Percentiles rank a stretch among this genome's conserved stretches.
Conservation (phyloP, 2,329 filamentous ascomycete species). For the Intubia oerlemansii region DNA sequence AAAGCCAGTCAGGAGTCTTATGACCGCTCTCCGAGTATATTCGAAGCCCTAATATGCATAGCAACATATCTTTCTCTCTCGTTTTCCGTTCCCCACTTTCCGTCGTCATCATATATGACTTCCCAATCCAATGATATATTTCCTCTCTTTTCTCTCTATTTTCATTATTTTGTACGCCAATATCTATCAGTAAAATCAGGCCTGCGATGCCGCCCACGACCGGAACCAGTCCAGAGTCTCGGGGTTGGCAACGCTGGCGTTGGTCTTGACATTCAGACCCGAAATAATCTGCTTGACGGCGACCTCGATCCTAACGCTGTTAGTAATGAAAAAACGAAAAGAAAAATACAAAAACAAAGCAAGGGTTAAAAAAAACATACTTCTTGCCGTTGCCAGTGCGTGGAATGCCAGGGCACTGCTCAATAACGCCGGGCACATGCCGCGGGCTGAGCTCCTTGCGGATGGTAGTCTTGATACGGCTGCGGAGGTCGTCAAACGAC, state of each 20-base stretch:
- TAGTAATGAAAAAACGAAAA: not conserved
- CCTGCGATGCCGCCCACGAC: slow-evolving; percentile 46
- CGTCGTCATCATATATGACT: too few relatives aligned
- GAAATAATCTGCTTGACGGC: slow-evolving; percentile 92
- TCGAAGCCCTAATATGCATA: too few relatives aligned
- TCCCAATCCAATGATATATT: too few relatives aligned
- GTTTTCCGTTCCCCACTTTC: too few relatives aligned
- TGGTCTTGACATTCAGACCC: slow-evolving; percentile 67
- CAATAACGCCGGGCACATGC: slow-evolving; percentile 71
- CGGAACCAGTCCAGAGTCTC: slow-evolving; percentile 78
- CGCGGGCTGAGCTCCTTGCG: slow-evolving; percentile 64
- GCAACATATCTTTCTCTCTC: too few relatives aligned
- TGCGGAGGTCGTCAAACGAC: slow-evolving; percentile 37
- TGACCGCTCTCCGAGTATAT: too few relatives aligned
- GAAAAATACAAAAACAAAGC: too few relatives aligned
- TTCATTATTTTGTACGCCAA: too few relatives aligned
- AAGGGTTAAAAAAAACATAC: too few relatives aligned
- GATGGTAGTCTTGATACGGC: slow-evolving; percentile 44
- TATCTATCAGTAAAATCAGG: too few relatives aligned
- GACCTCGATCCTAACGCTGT: slow-evolving; percentile 53
- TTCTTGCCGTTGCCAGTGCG: slow-evolving; percentile 94
- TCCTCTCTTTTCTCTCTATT: too few relatives aligned
- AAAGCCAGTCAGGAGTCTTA: too few relatives aligned
- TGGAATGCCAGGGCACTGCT: slow-evolving; percentile 67
- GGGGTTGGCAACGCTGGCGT: slow-evolving; percentile 82